These are phyloP conservation scores for Eremothecium cymbalariae DNA, from an alignment of 1,139 yeast genomes.

Conservation along the genomic window DNA sequence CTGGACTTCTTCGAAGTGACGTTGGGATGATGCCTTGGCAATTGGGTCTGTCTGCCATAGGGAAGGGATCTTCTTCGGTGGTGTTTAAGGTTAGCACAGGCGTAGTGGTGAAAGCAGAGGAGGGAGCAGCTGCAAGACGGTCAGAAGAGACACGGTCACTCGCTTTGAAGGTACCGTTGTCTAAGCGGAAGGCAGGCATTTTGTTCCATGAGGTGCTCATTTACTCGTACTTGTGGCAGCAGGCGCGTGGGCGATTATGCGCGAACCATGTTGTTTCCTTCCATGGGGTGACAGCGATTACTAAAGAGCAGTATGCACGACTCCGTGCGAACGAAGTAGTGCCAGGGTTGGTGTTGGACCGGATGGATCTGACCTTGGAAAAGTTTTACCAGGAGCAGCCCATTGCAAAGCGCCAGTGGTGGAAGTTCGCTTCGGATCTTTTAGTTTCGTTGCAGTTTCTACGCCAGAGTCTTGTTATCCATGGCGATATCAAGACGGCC, in stretches of 20 bases:
- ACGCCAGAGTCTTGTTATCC: slow-evolving; percentile 13
- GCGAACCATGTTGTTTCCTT: slow-evolving; percentile 13
- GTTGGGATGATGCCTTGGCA: neutral
- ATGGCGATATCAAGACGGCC: slow-evolving; percentile 20
- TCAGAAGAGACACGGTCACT: neutral
- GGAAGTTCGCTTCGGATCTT: slow-evolving; percentile 11
- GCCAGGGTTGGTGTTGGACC: slow-evolving; percentile 15
- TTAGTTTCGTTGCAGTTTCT: slow-evolving; percentile 11
- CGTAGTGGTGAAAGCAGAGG: neutral
- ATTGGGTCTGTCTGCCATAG: neutral
- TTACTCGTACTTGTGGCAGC: slow-evolving; percentile 3
- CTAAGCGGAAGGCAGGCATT: slow-evolving; percentile 3
- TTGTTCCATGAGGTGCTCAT: slow-evolving; percentile 7
- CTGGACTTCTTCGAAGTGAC: neutral
- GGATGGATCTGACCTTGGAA: slow-evolving; percentile 12
- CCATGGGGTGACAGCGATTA: slow-evolving; percentile 15
- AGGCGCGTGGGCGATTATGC: neutral
- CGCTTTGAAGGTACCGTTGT: slow-evolving; percentile 7
- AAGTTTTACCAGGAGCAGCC: slow-evolving; percentile 8
- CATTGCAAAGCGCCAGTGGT: slow-evolving; percentile 11
- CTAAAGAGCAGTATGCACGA: slow-evolving; percentile 12
- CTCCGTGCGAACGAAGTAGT: slow-evolving; percentile 15
- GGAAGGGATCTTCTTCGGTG: slow-evolving; percentile 3
- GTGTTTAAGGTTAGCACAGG: too few relatives aligned
- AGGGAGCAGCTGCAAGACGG: neutral